These are phyloP conservation scores for Chlamydomonas sp. DNA, from an alignment of 139 green algal genomes.

Conservation along the genomic window DNA sequence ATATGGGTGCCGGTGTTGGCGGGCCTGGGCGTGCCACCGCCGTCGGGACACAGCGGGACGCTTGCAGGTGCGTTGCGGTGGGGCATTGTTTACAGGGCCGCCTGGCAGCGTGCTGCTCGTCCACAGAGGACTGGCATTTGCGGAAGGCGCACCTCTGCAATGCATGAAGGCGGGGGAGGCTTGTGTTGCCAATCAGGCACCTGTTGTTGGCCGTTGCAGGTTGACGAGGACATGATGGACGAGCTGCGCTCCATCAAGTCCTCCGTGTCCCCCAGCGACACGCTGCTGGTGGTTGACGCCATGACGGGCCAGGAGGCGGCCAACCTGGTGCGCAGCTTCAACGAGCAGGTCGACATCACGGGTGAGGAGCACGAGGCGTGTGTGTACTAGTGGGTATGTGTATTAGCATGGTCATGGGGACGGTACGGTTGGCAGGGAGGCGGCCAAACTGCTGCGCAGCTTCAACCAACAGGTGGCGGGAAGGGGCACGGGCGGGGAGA, in stretches of 20 bases:
- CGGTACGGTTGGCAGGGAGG: background rate
- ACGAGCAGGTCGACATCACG: slow-evolving; percentile 81
- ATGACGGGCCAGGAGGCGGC: slow-evolving; percentile 97
- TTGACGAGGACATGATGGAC: slow-evolving; percentile 92
- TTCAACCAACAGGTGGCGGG: too few species aligned
- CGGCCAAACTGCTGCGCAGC: too few species aligned
- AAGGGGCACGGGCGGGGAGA: too few species aligned
- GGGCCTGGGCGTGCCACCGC: background rate
- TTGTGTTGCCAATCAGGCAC: background rate
- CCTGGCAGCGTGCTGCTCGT: background rate
- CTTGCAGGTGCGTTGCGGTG: background rate
- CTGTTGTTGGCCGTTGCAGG: slow-evolving; percentile 52
- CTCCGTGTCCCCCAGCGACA: slow-evolving; percentile 87
- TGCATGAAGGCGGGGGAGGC: too few species aligned
- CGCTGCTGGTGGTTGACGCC: slow-evolving; percentile 97
- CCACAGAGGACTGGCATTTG: background rate
- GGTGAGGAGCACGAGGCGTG: slow-evolving; percentile 19
- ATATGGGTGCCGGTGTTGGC: too few species aligned
- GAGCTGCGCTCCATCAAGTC: slow-evolving; percentile 89
- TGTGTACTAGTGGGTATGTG: background rate
- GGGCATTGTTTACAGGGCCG: background rate
- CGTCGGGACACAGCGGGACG: background rate
- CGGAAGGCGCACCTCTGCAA: too few species aligned
- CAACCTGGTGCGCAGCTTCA: slow-evolving; percentile 92
- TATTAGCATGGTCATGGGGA: background rate